Base-by-base conservation (phyloP, 352 stramenopile species). In the Nannochloropsis limnetica region DNA sequence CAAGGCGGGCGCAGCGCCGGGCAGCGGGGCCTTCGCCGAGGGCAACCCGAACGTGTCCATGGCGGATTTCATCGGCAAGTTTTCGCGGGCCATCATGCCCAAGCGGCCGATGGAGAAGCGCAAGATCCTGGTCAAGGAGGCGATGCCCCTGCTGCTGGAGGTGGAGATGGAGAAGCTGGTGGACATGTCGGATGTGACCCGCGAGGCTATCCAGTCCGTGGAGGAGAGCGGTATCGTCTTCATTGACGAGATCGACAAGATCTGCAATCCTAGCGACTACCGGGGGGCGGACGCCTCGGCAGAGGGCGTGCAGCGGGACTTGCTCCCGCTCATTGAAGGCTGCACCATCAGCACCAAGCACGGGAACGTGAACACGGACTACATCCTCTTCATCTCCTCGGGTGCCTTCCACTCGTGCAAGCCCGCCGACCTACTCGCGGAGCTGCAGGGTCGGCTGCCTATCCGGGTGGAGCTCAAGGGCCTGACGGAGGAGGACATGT, bases 161-260 rank as follows among this genome's bases (percentile, higher is more conserved):
- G 92, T 96, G 84, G 95, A 98, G 87, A 92, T 98, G 84, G 95
- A 98, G 83, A 95, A 95, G 82, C 89, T 90, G 22, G 93, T 95
- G 82, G 92, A 95, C 85, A 96, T 93, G 89, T 90, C 88, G 79
- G 91, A 96, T 80, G 91, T 95, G 4, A 91, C 90, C 67, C 92
- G 92, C 82, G 90, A 94, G 82, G 93, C 93, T 6, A 88, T 96
- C 68, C 74, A 88, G 22, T 88, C 91, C 28, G 97, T 97, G 4
- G 96, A 99, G 86, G 94, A 99, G 89, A 97, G 95, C 82, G 97
- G 97, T 15, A 99, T 99, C 85, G 97, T 99, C 32, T 99, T 99
- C 87, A 99, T 99, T 84, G 97, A 99, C 88, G 97, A 99, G 87
- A 99, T 99, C 83, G 96, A 99, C 88, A 99, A 99, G 82, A 99